phyloP scores from a whole-genome alignment of 1,284 basidiomycete genomes.

The Cystobasidium sp. region DNA sequence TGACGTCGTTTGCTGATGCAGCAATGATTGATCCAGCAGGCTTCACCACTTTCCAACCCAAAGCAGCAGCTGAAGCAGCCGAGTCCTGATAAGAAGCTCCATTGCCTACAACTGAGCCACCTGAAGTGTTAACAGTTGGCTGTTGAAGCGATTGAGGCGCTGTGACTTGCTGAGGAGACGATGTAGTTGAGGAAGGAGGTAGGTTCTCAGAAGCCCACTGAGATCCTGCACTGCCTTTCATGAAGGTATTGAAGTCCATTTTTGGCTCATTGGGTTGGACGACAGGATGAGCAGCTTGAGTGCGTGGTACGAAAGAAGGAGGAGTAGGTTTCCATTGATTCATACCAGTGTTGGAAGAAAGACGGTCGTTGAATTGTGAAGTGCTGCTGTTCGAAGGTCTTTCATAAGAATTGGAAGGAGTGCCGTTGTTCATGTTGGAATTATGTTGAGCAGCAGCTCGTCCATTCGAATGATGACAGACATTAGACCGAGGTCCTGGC shows the following conservation, averaged over 20 bases:
- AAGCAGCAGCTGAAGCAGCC: too few species aligned
- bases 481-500: not conserved
- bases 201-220: conserved; percentile 4
- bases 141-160: not conserved
- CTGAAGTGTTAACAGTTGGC: not conserved
- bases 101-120: not conserved
- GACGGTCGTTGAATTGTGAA: not conserved
- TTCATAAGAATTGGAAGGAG: too few species aligned
- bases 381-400: too few species aligned
- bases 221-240: not conserved
- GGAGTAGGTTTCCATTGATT: not conserved
- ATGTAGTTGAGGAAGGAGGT: not conserved
- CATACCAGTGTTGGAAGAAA: not conserved
- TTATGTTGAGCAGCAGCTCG: too few species aligned
- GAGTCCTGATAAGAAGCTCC: too few species aligned
- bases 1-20: too few species aligned
- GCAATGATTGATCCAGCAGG: too few species aligned
- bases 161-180: not conserved
- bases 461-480: not conserved
- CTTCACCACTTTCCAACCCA: too few species aligned
- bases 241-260: not conserved
- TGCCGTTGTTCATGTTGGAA: too few species aligned
- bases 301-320: not conserved
- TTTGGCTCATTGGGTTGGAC: not conserved
- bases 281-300: not conserved